A percentile compares a stretch with the other conserved stretches of the same genome.
Conservation (phyloP, 176 grass and related monocot genomes). For the Musa itinerans region DNA sequence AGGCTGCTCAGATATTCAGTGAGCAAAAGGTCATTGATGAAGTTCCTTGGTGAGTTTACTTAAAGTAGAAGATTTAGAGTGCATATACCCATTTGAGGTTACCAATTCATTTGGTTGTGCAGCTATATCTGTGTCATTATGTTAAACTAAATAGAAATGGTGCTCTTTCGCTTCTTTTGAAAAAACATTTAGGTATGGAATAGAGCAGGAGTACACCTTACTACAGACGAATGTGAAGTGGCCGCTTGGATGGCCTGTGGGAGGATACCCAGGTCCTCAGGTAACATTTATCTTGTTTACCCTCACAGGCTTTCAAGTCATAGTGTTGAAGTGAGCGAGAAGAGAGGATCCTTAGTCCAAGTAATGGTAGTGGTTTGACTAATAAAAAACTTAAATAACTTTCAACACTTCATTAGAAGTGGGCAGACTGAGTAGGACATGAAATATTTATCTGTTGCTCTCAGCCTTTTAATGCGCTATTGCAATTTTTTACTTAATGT, state of each 20-base stretch:
- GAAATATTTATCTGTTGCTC: too few species aligned
- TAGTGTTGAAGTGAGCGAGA: neutral
- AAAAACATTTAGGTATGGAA: constrained; percentile 62
- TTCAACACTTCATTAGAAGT: too few species aligned
- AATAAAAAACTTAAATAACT: too few species aligned
- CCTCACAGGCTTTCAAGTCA: neutral
- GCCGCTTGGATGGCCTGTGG: constrained; percentile 99
- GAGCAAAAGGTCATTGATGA: constrained; percentile 61
- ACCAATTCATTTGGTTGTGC: neutral
- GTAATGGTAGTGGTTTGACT: too few species aligned
- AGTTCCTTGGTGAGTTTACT: constrained; percentile 68
- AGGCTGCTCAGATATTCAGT: constrained; percentile 67
- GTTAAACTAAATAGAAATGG: neutral
- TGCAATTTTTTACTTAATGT: too few species aligned
- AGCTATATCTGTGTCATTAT: neutral
- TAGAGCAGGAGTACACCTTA: constrained; percentile 98
- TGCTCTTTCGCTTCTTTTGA: neutral
- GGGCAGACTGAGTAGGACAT: too few species aligned
- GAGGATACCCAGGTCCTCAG: constrained; percentile 96
- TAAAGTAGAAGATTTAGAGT: neutral
- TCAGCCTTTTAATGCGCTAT: too few species aligned
- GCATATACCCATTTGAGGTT: neutral
- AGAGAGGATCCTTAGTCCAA: neutral
- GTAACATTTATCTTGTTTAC: constrained; percentile 27
- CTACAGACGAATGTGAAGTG: constrained; percentile 77